A percentile compares a stretch with the other conserved stretches of the same genome.
Conservation (phyloP, 2,329 filamentous ascomycete species). For the Coniochaeta sp. region DNA sequence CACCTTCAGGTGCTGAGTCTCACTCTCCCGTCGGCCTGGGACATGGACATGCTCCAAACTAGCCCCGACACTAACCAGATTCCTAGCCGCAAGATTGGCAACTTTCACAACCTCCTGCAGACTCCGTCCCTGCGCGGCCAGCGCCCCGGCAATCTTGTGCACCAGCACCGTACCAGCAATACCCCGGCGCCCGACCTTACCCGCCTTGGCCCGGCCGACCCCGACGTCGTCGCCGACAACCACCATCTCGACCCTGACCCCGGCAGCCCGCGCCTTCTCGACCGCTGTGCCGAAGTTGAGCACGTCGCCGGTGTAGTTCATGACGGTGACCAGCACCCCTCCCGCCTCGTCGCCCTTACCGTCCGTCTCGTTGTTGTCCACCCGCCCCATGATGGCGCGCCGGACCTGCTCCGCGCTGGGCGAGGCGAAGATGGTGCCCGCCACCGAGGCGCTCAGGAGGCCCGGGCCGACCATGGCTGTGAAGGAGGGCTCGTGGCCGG, state of each 20-base stretch:
- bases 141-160: conserved; percentile 80
- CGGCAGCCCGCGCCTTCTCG: conserved; percentile 80
- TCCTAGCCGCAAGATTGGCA: conserved; percentile 63
- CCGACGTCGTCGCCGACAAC: conserved; percentile 90
- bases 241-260: conserved; percentile 76
- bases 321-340: conserved; percentile 83
- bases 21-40: conserved; percentile 58
- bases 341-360: conserved; percentile 1
- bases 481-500: conserved; percentile 86
- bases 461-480: conserved; percentile 77
- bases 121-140: conserved; percentile 62
- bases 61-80: conserved; percentile 78
- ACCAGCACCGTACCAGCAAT: conserved; percentile 89
- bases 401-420: conserved; percentile 75
- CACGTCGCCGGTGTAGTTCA: conserved; percentile 90
- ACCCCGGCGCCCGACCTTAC: conserved; percentile 87
- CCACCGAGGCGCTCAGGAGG: conserved; percentile 72
- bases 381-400: conserved; percentile 63
- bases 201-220: conserved; percentile 70
- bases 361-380: conserved; percentile 46
- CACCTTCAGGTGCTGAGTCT: conserved; percentile 47
- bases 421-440: conserved; percentile 76
- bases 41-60: conserved; percentile 90
- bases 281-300: conserved; percentile 91
- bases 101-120: conserved; percentile 66